These are phyloP conservation scores for Ailanthus altissimus DNA, from an alignment of 345 rosid genomes.

Conservation along the genomic window DNA sequence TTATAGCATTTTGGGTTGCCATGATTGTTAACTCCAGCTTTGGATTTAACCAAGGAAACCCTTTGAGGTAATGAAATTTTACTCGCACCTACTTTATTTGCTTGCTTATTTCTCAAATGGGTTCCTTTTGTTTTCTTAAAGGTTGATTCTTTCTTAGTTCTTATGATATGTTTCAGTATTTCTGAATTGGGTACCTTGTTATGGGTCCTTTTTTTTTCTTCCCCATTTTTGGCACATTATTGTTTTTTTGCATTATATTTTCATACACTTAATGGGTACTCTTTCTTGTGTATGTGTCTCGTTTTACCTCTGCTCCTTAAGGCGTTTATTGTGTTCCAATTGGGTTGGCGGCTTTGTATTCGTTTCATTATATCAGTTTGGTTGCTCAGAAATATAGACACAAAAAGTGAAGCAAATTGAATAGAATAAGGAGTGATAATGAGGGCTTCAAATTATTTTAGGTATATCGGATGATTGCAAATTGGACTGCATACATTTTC, in stretches of 20 bases:
- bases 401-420: not conserved
- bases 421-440: not conserved
- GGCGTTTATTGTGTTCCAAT: not conserved
- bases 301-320: not conserved
- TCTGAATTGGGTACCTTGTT: not conserved
- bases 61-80: slow-evolving; percentile 52
- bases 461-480: not conserved
- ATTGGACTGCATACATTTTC: not conserved
- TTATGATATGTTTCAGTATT: slow-evolving; percentile 9
- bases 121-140: slow-evolving; percentile 8
- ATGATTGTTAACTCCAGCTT: slow-evolving; percentile 99
- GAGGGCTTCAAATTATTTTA: not conserved
- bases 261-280: not conserved
- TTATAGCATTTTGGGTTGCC: slow-evolving; percentile 91
- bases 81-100: not conserved
- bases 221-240: slow-evolving; percentile 10
- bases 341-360: slow-evolving; percentile 17
- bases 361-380: not conserved
- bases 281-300: not conserved
- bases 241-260: not conserved
- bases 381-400: not conserved
- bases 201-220: slow-evolving; percentile 5
- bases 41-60: slow-evolving; percentile 93
- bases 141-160: slow-evolving; percentile 6
- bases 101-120: slow-evolving; percentile 5